Conservation (phyloP, 2,329 filamentous ascomycete species). For the Penicillium rolfsii region DNA sequence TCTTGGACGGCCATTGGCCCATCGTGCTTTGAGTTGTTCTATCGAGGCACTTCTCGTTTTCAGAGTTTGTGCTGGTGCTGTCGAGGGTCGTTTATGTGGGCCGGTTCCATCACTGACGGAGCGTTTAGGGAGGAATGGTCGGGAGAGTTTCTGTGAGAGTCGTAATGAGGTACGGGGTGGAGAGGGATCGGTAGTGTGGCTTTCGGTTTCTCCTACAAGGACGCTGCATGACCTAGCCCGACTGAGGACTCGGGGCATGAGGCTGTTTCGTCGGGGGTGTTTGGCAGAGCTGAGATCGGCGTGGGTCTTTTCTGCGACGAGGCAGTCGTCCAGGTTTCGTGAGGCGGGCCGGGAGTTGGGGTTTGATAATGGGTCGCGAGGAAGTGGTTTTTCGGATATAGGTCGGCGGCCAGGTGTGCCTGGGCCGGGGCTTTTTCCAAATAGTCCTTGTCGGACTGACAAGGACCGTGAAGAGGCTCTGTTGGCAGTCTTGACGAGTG, state of each 20-base stretch:
- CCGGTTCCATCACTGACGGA: constrained; percentile 23
- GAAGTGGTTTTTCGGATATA: constrained; percentile 37
- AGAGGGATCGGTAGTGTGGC: constrained; percentile 11
- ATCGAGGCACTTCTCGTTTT: constrained; percentile 33
- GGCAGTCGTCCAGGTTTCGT: constrained; percentile 11
- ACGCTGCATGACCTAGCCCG: constrained; percentile 33
- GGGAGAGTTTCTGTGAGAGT: constrained; percentile 32
- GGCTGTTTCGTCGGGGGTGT: constrained; percentile 14
- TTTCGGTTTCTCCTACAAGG: constrained; percentile 13
- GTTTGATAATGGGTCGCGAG: constrained; percentile 31
- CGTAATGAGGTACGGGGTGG: constrained; percentile 23
- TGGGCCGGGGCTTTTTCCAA: constrained; percentile 20
- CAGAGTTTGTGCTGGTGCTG: constrained; percentile 31
- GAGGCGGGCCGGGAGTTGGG: constrained; percentile 19
- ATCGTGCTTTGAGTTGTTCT: constrained; percentile 32
- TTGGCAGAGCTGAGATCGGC: constrained; percentile 13
- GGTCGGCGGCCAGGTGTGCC: constrained; percentile 10
- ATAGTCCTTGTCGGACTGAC: constrained; percentile 33
- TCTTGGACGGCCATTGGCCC: constrained; percentile 24
- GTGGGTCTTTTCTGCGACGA: constrained; percentile 21
- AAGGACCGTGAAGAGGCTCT: constrained; percentile 19
- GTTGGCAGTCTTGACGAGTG: constrained; percentile 22
- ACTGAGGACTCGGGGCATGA: constrained; percentile 18
- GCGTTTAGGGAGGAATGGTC: constrained; percentile 26
- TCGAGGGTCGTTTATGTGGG: constrained; percentile 28